Base-by-base conservation (phyloP, 306 rosid species). In the Mimosa pudica region DNA sequence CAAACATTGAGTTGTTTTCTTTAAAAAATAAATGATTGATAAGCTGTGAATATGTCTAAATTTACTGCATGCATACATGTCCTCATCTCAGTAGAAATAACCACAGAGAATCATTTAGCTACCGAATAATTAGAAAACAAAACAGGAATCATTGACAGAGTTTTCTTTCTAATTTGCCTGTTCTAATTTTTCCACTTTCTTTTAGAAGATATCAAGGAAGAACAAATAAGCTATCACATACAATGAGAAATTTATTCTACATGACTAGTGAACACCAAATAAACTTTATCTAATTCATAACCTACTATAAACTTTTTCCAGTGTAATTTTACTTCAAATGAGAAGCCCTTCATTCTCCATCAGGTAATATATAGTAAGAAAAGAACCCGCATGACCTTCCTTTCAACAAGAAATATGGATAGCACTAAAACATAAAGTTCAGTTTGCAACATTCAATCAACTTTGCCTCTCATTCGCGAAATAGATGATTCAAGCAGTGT, bases 1-100 rank as follows among this genome's bases (percentile, higher is more conserved):
- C 58, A 7, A 14, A 44, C 12, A 61, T 48, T 10, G 3, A 48
- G 52, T 4, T 48, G 52, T 48, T 48, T 48, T 14, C 52, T 48
- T 48, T 9, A 48, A 61, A 4, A 74, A 77, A 12, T 48, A 73
- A 81, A 70, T 30, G 73, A 55, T 52, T n/a, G 71, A 66, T 32
- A 71, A 16, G 73, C 52, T 67, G 24, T 58, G 64, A 70, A 65
- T 58, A 1, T 36, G 63, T 36, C 82, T 30, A 80, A 62, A 57
- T 74, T 76, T 61, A 46, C 38, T 76, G 71, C 30, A 79, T 58
- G 70, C 18, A 49, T 16, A 41, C 51, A 41, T 54, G 58, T 76
- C 49, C 32, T 72, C 49, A 60, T 30, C 71, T 48, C 32, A n/a
- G 47, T 30, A 71, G 33, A 75, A 75, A 52, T 65, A 64, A 71